A percentile compares a stretch with the other conserved stretches of the same genome.
Conservation (phyloP, 129 eudicot species). For the Flaveria trinervia region DNA sequence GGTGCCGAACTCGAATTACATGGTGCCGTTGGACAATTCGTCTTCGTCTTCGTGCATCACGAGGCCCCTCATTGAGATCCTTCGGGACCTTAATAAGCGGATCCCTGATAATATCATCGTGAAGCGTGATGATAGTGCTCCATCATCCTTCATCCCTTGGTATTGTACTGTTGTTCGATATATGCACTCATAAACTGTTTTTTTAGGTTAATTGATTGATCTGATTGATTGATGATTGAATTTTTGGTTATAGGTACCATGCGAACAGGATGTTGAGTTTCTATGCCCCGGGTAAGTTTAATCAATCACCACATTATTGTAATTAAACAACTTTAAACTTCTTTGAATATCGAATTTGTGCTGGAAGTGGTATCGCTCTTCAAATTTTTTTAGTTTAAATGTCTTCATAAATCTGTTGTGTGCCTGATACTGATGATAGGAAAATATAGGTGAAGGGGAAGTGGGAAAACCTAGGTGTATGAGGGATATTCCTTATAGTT, state of each 20-base stretch:
- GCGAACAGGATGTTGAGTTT: constrained; percentile 97
- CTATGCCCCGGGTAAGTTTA: constrained; percentile 82
- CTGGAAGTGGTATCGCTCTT: too few relatives aligned
- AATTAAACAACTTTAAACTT: too few relatives aligned
- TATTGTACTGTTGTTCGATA: not conserved
- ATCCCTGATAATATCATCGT: constrained; percentile 76
- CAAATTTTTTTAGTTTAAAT: too few relatives aligned
- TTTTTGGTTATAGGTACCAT: constrained; percentile 62
- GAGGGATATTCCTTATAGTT: not conserved
- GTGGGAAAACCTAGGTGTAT: not conserved
- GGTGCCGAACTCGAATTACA: constrained; percentile 74
- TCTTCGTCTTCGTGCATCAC: constrained; percentile 76
- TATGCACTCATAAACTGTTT: not conserved
- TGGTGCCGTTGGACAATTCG: constrained; percentile 75
- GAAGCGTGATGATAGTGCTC: constrained; percentile 21
- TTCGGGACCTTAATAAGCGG: constrained; percentile 90
- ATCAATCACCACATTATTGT: too few relatives aligned
- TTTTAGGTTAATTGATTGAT: constrained; percentile 5
- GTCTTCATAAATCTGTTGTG: not conserved
- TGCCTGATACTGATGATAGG: constrained; percentile 1
- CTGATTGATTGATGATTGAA: not conserved
- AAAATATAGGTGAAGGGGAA: constrained; percentile 10
- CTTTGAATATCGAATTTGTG: too few relatives aligned
- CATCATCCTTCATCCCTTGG: constrained; percentile 72
- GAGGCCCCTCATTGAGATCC: constrained; percentile 83